phyloP scores from a whole-genome alignment of 306 rosid species.

The Quercus parvula region DNA sequence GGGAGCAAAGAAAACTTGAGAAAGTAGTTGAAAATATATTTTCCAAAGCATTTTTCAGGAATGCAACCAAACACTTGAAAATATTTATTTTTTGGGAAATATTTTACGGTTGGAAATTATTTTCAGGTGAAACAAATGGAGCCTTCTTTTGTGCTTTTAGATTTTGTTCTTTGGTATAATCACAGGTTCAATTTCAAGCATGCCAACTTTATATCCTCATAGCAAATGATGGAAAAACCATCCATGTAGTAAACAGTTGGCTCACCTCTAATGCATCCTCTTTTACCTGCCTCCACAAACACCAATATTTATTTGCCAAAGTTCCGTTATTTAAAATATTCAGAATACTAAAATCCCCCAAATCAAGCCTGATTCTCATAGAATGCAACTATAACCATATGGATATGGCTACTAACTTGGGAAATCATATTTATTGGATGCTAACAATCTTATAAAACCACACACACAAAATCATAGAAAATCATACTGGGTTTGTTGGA shows the following conservation, averaged over 20 bases:
- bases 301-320: not conserved
- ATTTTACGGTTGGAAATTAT: too few relatives aligned
- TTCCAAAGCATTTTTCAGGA: too few relatives aligned
- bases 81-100: too few relatives aligned
- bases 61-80: too few relatives aligned
- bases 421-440: too few relatives aligned
- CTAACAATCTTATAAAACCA: too few relatives aligned
- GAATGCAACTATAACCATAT: not conserved
- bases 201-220: constrained; percentile 1
- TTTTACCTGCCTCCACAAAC: not conserved
- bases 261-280: not conserved
- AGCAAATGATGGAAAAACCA: not conserved
- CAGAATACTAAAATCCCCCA: not conserved
- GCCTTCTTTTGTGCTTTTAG: not conserved
- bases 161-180: not conserved
- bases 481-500: not conserved
- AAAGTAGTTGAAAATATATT: too few relatives aligned
- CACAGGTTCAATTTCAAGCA: constrained; percentile 9
- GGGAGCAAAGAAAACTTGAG: too few relatives aligned
- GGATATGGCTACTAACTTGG: not conserved
- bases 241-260: not conserved
- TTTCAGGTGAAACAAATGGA: too few relatives aligned
- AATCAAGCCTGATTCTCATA: not conserved
- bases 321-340: not conserved
- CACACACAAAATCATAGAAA: not conserved